Base-by-base conservation (phyloP, 352 stramenopile species). In the Pythium myriotylum region DNA sequence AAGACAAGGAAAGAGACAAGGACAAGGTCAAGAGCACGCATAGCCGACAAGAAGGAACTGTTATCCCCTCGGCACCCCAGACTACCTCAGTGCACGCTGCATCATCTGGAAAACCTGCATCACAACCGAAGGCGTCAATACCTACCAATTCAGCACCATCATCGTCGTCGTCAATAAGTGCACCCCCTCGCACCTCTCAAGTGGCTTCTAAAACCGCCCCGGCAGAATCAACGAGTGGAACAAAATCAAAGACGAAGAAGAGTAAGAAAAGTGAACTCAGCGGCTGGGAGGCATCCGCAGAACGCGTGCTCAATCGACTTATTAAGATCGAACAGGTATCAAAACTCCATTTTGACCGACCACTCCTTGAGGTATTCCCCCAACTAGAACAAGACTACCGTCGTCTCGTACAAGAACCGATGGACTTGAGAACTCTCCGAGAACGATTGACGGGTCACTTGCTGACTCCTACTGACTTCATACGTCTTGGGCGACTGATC, bases 271-370 rank as follows among this genome's bases (percentile, higher is more conserved):
- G 72, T 13, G 84, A 95, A 46, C 54, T 95, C n/a, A 81, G 53
- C 27, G 74, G 73, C 0, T 95, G 85, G 84, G 86, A 95, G 54
- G 65, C 72, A 13, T 61, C 73, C 0, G 91, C 72, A 41, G 84
- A 94, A 23, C 81, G 85, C 8, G 72, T 89, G 2, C 61, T 95
- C 2, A 92, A 91, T 27, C 73, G 84, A 12, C 45, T 95, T 24
- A 22, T 58, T 20, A 92, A 92, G 65, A 89, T 94, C 50, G 86
- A 95, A 49, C 80, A 91, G 48, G 84, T 95, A 17, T 35, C 65
- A 1, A 91, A 92, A 64, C 73, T 94, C 1, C 85, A 95, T 49
- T 94, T 95, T 41, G 80, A 94, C 54, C 65, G 85, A 39, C 86
- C 86, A 2, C 41, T 95, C 23, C 47, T 91, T 6, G 78, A 92